Evolutionary conservation across 805 yeast species (phyloP).

Genomic region (Nakazawaea molendinolei): DNA sequence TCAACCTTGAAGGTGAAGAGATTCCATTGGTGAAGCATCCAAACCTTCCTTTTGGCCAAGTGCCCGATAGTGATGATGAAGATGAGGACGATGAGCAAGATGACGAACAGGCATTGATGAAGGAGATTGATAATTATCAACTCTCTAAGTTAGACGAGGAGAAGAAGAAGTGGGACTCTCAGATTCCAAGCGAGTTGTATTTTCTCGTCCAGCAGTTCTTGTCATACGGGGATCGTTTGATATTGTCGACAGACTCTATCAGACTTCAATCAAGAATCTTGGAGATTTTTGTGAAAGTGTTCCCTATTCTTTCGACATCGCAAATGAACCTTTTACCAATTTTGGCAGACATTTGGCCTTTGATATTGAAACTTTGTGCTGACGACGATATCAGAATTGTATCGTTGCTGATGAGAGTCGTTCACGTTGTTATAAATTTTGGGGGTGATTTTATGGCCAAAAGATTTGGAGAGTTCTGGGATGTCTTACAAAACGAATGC

Average conservation of each 20-base stretch:
- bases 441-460: constrained; percentile 40
- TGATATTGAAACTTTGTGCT: constrained; percentile 19
- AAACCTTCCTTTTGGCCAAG: constrained; percentile 19
- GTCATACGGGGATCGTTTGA: constrained; percentile 59
- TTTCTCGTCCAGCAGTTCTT: constrained; percentile 51
- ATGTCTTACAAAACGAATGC: constrained; percentile 13
- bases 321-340: constrained; percentile 38
- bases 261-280: constrained; percentile 52
- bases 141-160: constrained; percentile 16
- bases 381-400: constrained; percentile 24
- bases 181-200: constrained; percentile 58
- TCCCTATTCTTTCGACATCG: constrained; percentile 51
- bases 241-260: constrained; percentile 55
- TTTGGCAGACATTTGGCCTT: constrained; percentile 49
- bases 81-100: constrained; percentile 29
- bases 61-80: constrained; percentile 30
- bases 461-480: constrained; percentile 43
- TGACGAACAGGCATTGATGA: constrained; percentile 17
- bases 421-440: constrained; percentile 24
- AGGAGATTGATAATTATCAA: constrained; percentile 15
- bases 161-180: constrained; percentile 55
- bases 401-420: constrained; percentile 21
- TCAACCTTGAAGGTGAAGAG: constrained; percentile 12
- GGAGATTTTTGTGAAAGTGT: constrained; percentile 32
- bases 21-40: constrained; percentile 17